Evolutionary conservation across 1,284 basidiomycete genomes (phyloP), one percentile per base, ranked within the genome.

Genomic region (Trametes versicolor): DNA sequence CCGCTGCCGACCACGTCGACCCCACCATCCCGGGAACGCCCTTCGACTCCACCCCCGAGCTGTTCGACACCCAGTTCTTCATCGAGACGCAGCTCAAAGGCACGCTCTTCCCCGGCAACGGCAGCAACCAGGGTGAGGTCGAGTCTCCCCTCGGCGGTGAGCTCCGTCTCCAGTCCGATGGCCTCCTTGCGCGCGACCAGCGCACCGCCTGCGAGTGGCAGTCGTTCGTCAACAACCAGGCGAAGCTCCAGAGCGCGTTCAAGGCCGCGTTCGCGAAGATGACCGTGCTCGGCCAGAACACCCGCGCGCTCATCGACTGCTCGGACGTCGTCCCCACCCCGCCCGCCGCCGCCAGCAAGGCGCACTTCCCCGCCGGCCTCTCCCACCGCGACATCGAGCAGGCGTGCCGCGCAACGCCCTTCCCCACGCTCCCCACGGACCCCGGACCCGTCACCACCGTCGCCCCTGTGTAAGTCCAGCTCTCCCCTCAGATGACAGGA

Each of bases 241-340:
- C 41, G 60, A 43, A 43, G 41, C 41, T 43, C 13, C 41, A 43
- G 41, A 19, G 15, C 41, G 41, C 41, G 41, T 60, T 73, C 63
- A 57, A 60, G 37, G 65, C 58, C 7, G 71, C 70, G 13, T 72
- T 73, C 71, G 29, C 51, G 27, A 73, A 48, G 69, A n/a, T 54
- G 52, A 54, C 52, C 36, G 62, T 74, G 25, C 66, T 76, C 66
- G 75, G 76, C n/a, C 71, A 74, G 54, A 58, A 76, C 70, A 23
- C 29, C 23, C 57, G 34, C 60, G 36, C 52, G 9, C 62, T 72
- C 52, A 60, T 68, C 41, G 70, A 72, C 65, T 72, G 70, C 63
- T 68, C 70, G 19, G 70, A 72, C 27, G 63, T 72, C 54, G 63
- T 63, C 34, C 66, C 66, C 17, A 61, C 21, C 21, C 63, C 67